A percentile compares a stretch with the other conserved stretches of the same genome.
Evolutionary conservation across 257 asterid genomes (phyloP).

Genomic region (Solanum infundibuliforme): DNA sequence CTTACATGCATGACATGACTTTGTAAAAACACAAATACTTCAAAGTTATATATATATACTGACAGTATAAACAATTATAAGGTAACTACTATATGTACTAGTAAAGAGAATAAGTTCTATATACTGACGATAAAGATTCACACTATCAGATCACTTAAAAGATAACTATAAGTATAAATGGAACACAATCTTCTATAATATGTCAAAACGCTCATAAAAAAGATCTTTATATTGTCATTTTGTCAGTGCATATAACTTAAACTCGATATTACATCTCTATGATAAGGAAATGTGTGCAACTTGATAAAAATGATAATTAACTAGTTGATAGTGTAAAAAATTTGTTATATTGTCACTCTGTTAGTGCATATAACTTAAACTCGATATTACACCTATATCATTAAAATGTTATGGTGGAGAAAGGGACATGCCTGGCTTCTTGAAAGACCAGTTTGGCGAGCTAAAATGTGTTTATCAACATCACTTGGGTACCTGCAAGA

Average conservation of each 20-base stretch:
- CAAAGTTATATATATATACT: neutral
- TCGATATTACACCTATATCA: neutral
- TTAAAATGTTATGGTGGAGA: neutral
- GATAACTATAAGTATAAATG: neutral
- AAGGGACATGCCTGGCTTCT: conserved; percentile 85
- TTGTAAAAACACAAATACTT: neutral
- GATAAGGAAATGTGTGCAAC: neutral
- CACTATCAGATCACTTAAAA: neutral
- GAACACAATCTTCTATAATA: neutral
- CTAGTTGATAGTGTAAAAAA: neutral
- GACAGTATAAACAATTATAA: neutral
- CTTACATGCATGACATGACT: conserved; percentile 4
- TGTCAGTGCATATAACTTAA: neutral
- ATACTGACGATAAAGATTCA: neutral
- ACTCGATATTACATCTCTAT: neutral
- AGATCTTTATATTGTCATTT: neutral
- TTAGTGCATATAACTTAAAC: neutral
- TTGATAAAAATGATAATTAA: neutral
- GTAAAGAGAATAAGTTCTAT: neutral
- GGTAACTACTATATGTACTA: neutral
- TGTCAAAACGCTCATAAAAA: neutral
- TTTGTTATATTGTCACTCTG: accelerated
- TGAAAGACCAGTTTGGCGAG: conserved; percentile 97
- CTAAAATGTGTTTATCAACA: conserved; percentile 88
- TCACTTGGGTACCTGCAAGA: conserved; percentile 92